A percentile compares a stretch with the other conserved stretches of the same genome.
phyloP scores from a whole-genome alignment of 2,329 filamentous ascomycete genomes.

The Microcyclosporella mali region DNA sequence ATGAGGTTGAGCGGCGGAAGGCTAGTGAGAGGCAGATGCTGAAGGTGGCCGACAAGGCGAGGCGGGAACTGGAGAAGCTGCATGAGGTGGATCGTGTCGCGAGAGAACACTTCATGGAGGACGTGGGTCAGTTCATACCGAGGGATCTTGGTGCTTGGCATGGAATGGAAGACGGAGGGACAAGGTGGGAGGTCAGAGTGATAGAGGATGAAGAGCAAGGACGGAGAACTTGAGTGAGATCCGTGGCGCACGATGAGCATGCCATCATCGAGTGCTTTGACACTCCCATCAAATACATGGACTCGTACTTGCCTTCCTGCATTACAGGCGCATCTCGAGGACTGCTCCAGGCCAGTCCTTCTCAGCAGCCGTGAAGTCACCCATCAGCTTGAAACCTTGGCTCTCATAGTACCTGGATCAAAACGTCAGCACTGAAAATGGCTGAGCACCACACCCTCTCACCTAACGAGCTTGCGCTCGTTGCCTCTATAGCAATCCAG shows the following conservation, averaged over 20 bases:
- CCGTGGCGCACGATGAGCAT: too few species aligned
- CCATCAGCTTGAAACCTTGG: background rate
- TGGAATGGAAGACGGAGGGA: slow-evolving; percentile 19
- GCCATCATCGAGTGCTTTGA: too few species aligned
- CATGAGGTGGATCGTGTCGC: slow-evolving; percentile 61
- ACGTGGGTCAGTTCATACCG: slow-evolving; percentile 81
- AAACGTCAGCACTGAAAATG: background rate
- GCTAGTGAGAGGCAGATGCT: slow-evolving; percentile 68
- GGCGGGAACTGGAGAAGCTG: slow-evolving; percentile 68
- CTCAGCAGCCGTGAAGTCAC: background rate
- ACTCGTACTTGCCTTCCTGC: too few species aligned
- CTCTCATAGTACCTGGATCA: background rate
- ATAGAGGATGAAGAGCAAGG: slow-evolving; percentile 7
- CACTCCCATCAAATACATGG: too few species aligned
- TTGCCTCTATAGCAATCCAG: slow-evolving; percentile 18
- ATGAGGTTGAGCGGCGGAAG: slow-evolving; percentile 74
- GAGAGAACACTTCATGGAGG: slow-evolving; percentile 69
- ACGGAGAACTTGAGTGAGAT: too few species aligned
- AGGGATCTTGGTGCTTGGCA: slow-evolving; percentile 25
- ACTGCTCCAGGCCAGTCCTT: too few species aligned
- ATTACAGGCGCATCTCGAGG: too few species aligned
- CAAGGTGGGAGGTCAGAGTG: slow-evolving; percentile 21
- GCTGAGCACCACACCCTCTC: background rate
- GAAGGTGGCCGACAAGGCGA: slow-evolving; percentile 68
- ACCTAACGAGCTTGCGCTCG: slow-evolving; percentile 13